phyloP scores from a whole-genome alignment of 2,329 filamentous ascomycete genomes.

The Trichoderma gracile region DNA sequence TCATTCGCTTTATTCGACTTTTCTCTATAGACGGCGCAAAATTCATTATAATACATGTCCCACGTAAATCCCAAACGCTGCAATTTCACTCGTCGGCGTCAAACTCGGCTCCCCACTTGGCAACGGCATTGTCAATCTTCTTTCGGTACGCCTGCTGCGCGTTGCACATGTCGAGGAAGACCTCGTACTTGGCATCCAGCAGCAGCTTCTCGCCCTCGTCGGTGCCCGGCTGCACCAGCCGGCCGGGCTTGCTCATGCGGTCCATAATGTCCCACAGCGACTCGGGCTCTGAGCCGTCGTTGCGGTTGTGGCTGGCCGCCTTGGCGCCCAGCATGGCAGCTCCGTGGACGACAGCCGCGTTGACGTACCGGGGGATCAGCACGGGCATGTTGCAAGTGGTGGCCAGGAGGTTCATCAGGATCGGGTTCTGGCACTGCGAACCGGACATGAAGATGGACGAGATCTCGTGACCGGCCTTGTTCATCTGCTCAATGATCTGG shows the following conservation, averaged over 20 bases:
- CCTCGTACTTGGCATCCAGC: conserved; percentile 84
- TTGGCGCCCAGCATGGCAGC: conserved; percentile 98
- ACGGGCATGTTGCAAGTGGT: conserved; percentile 91
- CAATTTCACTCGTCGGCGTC: conserved; percentile 30
- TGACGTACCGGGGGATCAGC: conserved; percentile 87
- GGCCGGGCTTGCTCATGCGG: conserved; percentile 91
- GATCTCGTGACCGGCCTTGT: conserved; percentile 82
- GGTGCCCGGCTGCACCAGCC: conserved; percentile 72
- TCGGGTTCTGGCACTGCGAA: conserved; percentile 92
- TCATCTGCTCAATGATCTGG: conserved; percentile 95
- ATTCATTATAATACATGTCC: conserved; percentile 13
- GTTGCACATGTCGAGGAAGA: conserved; percentile 92
- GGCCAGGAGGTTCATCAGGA: conserved; percentile 88
- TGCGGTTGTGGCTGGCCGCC: conserved; percentile 78
- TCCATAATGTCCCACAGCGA: conserved; percentile 97
- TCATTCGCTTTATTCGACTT: background rate
- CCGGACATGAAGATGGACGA: conserved; percentile 98
- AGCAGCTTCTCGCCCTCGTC: conserved; percentile 75
- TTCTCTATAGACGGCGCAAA: conserved; percentile 8
- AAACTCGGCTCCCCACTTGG: conserved; percentile 40
- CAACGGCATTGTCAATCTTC: conserved; percentile 67
- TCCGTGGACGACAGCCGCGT: conserved; percentile 95
- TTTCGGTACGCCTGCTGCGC: conserved; percentile 81
- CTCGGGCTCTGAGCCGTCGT: conserved; percentile 70
- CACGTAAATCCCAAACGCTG: background rate